Evolutionary conservation across 768 basidiomycete genomes (phyloP), one percentile per base, ranked within the genome.

Genomic region (Tylopilus sp.): DNA sequence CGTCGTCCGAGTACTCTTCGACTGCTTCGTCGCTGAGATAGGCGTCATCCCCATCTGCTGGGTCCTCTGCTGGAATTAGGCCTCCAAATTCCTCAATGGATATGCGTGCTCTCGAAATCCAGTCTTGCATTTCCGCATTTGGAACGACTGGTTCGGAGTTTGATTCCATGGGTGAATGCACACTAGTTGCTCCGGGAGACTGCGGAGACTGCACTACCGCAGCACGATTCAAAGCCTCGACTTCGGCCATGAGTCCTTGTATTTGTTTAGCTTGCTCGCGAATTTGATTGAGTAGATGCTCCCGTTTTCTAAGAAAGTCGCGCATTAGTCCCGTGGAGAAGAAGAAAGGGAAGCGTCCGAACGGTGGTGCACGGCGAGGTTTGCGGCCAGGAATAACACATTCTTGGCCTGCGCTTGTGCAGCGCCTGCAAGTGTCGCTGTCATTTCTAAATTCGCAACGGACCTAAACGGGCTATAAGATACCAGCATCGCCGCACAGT

Each of bases 341-440:
- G n/a, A 30, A 29, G n/a, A 16, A 12, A 44, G 33, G 40, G 24
- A 14, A 43, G 16, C 40, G 21, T 22, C 72, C 86, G 66, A 70
- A 91, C 89, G 87, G 89, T 48, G 89, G 89, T 6, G 84, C 79
- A 42, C 85, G 76, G 52, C 89, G 84, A 63, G 87, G 87, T 70
- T 89, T 91, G 56, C 86, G 78, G n/a, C 88, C 89, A n/a, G 89
- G 89, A 45, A 87, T 88, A 37, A 84, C 71, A 59, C 89, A 92
- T 47, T 88, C 86, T 51, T 87, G 83, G 7, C 80, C 81, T 11
- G 85, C 85, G 54, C 81, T 80, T 50, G 79, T 68, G 62, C 89
- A 92, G 12, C 89, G 83, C 63, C 82, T 88, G 69, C 89, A 92
- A 3, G 82, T 82, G 61, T 90, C 87, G 14, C 77, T 80, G 45